A percentile compares a stretch with the other conserved stretches of the same genome.
These are phyloP conservation scores for Chalciporus piperatus DNA, from an alignment of 768 basidiomycete species.

Conservation along the genomic window DNA sequence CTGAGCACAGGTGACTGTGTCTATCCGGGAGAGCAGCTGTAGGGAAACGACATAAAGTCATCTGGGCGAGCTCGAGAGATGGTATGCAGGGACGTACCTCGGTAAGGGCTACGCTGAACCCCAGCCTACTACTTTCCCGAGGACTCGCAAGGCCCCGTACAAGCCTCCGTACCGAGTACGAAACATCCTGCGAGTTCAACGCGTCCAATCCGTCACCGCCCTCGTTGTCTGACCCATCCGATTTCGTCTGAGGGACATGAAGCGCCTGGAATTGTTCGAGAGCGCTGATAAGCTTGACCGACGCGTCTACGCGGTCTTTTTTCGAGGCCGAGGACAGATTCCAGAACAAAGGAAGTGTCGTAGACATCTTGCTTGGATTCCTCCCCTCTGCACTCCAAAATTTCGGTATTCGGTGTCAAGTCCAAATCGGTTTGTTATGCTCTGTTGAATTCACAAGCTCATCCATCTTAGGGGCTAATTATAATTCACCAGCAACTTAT, in stretches of 20 bases:
- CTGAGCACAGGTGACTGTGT: conserved; percentile 74
- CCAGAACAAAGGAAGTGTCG: conserved; percentile 94
- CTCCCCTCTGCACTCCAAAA: conserved; percentile 4
- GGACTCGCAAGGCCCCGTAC: conserved; percentile 88
- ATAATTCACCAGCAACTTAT: neutral
- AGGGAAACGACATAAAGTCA: conserved; percentile 1
- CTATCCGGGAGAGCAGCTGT: conserved; percentile 75
- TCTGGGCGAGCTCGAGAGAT: neutral
- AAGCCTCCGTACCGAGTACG: conserved; percentile 86
- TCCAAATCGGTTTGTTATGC: conserved; percentile 25
- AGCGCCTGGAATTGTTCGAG: conserved; percentile 83
- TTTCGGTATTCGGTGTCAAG: conserved; percentile 4
- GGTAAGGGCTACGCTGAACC: conserved; percentile 94
- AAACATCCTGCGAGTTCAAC: conserved; percentile 85
- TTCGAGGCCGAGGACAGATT: conserved; percentile 79
- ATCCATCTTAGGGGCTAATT: neutral
- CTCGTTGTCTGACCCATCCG: conserved; percentile 39
- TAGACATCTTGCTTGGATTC: conserved; percentile 53
- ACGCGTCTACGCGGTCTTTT: conserved; percentile 79
- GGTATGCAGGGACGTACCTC: conserved; percentile 57
- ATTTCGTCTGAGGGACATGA: conserved; percentile 48
- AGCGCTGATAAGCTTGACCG: conserved; percentile 75
- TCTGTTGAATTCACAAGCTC: conserved; percentile 14
- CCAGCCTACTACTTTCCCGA: conserved; percentile 88
- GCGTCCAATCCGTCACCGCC: conserved; percentile 57